A percentile compares a stretch with the other conserved stretches of the same genome.
Conservation (phyloP, 345 rosid genomes). For the Litchi chinensis region DNA sequence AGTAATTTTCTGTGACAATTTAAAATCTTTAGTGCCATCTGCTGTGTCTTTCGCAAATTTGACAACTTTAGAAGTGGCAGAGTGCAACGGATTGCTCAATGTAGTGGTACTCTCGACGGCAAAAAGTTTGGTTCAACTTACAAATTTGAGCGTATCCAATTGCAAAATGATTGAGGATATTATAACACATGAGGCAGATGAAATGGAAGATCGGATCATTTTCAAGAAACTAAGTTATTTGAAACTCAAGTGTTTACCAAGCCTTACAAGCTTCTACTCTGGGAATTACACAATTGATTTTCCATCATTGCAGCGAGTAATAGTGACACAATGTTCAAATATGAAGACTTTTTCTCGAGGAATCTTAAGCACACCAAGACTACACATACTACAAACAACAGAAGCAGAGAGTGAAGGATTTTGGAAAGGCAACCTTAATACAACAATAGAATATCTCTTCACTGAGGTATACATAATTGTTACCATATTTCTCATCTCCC, state of each 20-base stretch:
- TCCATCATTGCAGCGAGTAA: too few relatives aligned
- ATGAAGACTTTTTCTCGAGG: too few relatives aligned
- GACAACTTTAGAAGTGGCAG: constrained; percentile 3
- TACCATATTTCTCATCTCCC: not conserved
- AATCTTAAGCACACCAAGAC: not conserved
- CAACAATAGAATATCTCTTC: not conserved
- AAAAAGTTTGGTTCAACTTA: constrained; percentile 20
- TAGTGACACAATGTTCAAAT: too few relatives aligned
- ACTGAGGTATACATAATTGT: not conserved
- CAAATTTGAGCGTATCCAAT: constrained; percentile 11
- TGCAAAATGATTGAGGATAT: constrained; percentile 25
- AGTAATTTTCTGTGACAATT: not conserved
- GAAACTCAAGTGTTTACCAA: constrained; percentile 17
- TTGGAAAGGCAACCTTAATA: not conserved
- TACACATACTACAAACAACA: not conserved
- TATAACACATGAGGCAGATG: constrained; percentile 7
- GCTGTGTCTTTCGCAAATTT: constrained; percentile 19
- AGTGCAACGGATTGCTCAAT: constrained; percentile 16
- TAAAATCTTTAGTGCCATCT: constrained; percentile 20
- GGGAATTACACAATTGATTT: too few relatives aligned
- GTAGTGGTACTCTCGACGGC: constrained; percentile 23
- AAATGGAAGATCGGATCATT: constrained; percentile 3
- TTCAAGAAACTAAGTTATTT: constrained; percentile 19
- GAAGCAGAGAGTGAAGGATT: not conserved
- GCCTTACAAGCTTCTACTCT: constrained; percentile 12